Percentiles rank a stretch among this genome's conserved stretches.
Conservation (phyloP, 106 monocot species). For the Dendrobium officinale region DNA sequence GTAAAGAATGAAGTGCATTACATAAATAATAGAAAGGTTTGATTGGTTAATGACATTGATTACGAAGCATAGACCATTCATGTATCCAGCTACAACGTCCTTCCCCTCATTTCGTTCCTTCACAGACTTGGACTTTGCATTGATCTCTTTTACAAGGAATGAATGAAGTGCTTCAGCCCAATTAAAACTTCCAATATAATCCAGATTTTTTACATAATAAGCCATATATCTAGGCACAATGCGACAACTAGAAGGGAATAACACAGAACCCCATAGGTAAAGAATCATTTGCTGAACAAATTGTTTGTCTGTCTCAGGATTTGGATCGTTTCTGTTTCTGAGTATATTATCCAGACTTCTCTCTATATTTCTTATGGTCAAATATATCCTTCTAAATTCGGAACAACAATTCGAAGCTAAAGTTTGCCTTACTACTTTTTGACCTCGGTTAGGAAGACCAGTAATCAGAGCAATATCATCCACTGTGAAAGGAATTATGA, state of each 20-base stretch:
- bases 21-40: background rate
- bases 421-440: background rate
- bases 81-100: background rate
- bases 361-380: background rate
- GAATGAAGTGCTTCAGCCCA: constrained; percentile 9
- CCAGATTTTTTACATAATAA: background rate
- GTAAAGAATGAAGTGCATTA: background rate
- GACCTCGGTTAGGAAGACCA: constrained; percentile 1
- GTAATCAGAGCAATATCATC: constrained; percentile 9
- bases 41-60: background rate
- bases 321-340: background rate
- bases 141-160: constrained; percentile 8
- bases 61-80: background rate
- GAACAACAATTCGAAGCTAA: background rate
- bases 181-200: constrained; percentile 8
- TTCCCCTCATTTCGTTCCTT: background rate
- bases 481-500: background rate
- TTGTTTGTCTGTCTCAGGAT: background rate
- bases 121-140: background rate
- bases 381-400: background rate
- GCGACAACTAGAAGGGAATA: background rate
- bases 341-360: background rate
- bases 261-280: constrained; percentile 1
- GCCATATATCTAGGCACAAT: background rate
- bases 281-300: constrained; percentile 15